Percentiles rank a stretch among this genome's conserved stretches.
Evolutionary conservation across 1,284 basidiomycete species (phyloP).

Genomic region (Cutaneotrichosporon curvatum): DNA sequence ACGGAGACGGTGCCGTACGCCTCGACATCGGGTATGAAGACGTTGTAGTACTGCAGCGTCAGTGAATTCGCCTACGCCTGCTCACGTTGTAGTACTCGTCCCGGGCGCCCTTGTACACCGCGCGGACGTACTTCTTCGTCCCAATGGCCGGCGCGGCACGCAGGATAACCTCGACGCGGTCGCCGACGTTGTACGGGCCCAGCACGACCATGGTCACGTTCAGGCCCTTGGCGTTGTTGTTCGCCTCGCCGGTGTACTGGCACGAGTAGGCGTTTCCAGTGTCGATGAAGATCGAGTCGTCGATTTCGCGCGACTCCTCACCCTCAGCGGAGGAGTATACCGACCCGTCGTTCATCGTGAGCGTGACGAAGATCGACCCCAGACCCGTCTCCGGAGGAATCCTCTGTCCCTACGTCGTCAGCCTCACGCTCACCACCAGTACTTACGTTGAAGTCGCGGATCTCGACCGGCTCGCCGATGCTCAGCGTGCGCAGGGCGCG

Average conservation of each 20-base stretch:
- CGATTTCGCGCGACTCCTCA: conserved; percentile 5
- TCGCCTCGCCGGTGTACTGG: conserved; percentile 5
- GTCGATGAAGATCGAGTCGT: conserved; percentile 15
- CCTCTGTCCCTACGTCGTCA: too few relatives aligned
- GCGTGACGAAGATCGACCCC: not conserved
- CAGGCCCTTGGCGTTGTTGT: conserved; percentile 5
- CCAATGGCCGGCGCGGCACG: not conserved
- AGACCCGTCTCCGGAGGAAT: too few relatives aligned
- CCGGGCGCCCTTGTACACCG: conserved; percentile 3
- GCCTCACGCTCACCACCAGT: too few relatives aligned
- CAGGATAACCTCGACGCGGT: conserved; percentile 14
- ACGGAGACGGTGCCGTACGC: not conserved
- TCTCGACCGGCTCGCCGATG: conserved; percentile 9
- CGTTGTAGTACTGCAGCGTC: conserved; percentile 4
- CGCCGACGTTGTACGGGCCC: conserved; percentile 9
- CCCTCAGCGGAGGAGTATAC: conserved; percentile 7
- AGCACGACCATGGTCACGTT: conserved; percentile 16
- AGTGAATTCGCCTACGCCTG: not conserved
- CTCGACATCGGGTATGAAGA: conserved; percentile 9
- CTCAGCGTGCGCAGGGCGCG: conserved; percentile 2
- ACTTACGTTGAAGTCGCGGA: too few relatives aligned
- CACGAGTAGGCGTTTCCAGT: conserved; percentile 8
- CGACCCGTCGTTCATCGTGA: conserved; percentile 10
- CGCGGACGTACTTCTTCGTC: conserved; percentile 1
- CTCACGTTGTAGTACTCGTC: conserved; percentile 11